A percentile compares a stretch with the other conserved stretches of the same genome.
These are phyloP conservation scores for Arthromyces matolae DNA, from an alignment of 768 basidiomycete genomes.

Conservation along the genomic window DNA sequence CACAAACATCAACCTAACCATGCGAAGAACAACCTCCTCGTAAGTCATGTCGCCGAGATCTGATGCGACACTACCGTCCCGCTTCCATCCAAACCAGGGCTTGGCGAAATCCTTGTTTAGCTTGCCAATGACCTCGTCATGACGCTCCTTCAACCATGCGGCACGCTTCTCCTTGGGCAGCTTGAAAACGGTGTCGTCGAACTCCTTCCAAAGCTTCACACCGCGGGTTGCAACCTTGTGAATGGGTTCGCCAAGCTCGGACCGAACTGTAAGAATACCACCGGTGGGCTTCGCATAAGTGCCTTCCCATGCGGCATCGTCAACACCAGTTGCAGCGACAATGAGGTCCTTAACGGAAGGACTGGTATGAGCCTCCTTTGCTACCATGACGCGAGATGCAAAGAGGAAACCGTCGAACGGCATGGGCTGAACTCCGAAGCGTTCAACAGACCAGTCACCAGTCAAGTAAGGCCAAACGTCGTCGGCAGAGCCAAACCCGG, in stretches of 20 bases:
- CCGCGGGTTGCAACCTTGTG: constrained; percentile 98
- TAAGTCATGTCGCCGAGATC: constrained; percentile 98
- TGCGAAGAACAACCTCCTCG: constrained; percentile 88
- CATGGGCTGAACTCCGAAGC: constrained; percentile 88
- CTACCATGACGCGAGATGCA: constrained; percentile 97
- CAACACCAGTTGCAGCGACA: constrained; percentile 88
- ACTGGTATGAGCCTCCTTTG: constrained; percentile 95
- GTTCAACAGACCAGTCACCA: constrained; percentile 88
- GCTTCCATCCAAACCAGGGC: constrained; percentile 97
- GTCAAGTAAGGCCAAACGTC: constrained; percentile 97
- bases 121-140: constrained; percentile 85
- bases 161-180: constrained; percentile 93
- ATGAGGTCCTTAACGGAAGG: constrained; percentile 96
- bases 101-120: constrained; percentile 95
- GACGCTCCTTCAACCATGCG: constrained; percentile 83
- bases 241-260: constrained; percentile 97
- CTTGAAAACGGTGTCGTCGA: constrained; percentile 94
- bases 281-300: constrained; percentile 94
- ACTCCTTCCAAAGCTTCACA: constrained; percentile 98
- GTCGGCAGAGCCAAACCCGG: constrained; percentile 92
- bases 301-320: constrained; percentile 88
- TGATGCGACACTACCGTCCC: constrained; percentile 77
- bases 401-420: constrained; percentile 98
- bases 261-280: constrained; percentile 93
- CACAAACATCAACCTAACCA: constrained; percentile 94